Evolutionary conservation across 768 basidiomycete species (phyloP).

Genomic region (Termitomyces sp.): DNA sequence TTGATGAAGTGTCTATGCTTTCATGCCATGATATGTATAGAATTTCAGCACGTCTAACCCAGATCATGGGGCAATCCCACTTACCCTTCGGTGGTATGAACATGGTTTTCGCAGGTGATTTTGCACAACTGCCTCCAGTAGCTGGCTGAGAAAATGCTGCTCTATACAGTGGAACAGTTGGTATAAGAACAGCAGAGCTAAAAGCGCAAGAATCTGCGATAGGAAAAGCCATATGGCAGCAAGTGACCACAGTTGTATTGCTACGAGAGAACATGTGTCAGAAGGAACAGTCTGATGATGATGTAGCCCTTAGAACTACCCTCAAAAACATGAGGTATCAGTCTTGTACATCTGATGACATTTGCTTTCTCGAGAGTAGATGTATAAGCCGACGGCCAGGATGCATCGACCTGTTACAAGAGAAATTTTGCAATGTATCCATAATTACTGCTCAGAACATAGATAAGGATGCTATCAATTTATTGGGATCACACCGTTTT

Average conservation of each 20-base stretch:
- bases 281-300: slow-evolving; percentile 13
- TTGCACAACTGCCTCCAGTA: no score
- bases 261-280: slow-evolving; percentile 32
- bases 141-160: no score
- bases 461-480: not conserved
- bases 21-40: no score
- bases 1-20: no score
- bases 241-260: slow-evolving; percentile 23
- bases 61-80: no score
- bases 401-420: not conserved
- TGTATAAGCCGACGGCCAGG: accelerated
- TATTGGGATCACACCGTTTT: not conserved
- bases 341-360: not conserved
- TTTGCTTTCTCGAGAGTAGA: not conserved
- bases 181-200: not conserved
- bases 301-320: slow-evolving; percentile 24
- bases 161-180: no score
- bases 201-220: slow-evolving; percentile 17
- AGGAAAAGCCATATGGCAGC: slow-evolving; percentile 19
- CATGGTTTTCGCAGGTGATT: no score
- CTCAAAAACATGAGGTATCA: not conserved
- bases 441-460: slow-evolving; percentile 8
- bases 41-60: no score
- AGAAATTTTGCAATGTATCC: not conserved
- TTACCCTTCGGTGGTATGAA: no score